Conservation (phyloP, 352 stramenopile genomes). For the Salisapilia sapeloensis region DNA sequence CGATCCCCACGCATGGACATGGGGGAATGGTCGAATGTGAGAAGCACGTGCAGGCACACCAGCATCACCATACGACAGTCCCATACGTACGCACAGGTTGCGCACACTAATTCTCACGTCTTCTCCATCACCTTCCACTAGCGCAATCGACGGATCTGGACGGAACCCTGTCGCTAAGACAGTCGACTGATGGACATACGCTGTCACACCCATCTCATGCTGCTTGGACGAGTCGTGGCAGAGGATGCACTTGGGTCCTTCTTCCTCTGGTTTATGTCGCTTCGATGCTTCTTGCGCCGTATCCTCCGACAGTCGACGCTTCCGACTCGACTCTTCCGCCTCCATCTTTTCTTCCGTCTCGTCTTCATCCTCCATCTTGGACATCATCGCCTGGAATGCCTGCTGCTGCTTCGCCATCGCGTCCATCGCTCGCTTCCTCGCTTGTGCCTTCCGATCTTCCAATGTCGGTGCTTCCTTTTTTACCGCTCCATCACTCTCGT, state of each 20-base stretch:
- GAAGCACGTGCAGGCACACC: too few species aligned
- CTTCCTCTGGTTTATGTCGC: conserved; percentile 19
- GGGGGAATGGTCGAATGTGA: too few species aligned
- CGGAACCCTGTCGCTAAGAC: conserved; percentile 63
- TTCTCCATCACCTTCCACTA: conserved; percentile 22
- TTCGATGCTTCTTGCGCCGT: conserved; percentile 17
- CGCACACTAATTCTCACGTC: conserved; percentile 42
- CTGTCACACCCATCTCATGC: conserved; percentile 71
- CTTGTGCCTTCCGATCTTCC: conserved; percentile 61
- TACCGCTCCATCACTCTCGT: conserved; percentile 9
- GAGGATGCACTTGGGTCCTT: conserved; percentile 64
- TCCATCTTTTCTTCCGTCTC: conserved; percentile 13
- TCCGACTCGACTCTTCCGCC: conserved; percentile 8
- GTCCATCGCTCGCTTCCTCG: conserved; percentile 52
- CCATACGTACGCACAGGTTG: conserved; percentile 72
- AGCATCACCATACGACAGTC: conserved; percentile 55
- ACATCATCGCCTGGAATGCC: conserved; percentile 75
- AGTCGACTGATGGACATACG: conserved; percentile 77
- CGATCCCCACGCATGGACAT: too few species aligned
- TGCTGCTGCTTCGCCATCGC: conserved; percentile 72
- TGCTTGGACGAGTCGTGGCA: conserved; percentile 68
- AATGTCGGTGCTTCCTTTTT: conserved; percentile 21
- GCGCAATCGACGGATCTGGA: conserved; percentile 49
- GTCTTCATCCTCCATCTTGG: conserved; percentile 12
- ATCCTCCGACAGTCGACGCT: conserved; percentile 24